Evolutionary conservation across 441 rosid species (phyloP).

Genomic region (Cnidoscolus chayamansa): DNA sequence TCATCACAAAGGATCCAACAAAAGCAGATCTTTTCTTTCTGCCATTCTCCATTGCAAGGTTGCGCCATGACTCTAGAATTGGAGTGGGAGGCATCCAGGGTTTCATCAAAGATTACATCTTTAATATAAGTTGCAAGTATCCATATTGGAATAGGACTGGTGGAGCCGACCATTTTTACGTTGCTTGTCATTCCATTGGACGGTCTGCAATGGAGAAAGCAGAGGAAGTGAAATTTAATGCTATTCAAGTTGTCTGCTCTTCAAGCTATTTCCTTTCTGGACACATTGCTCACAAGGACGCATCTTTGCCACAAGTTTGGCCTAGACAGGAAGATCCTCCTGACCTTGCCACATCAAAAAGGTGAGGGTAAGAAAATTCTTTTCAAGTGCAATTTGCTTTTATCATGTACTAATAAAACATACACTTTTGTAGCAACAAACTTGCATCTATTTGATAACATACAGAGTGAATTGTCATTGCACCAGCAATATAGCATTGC

Average conservation of each 20-base stretch:
- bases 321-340: conserved; percentile 52
- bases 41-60: conserved; percentile 60
- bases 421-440: background rate
- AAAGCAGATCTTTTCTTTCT: conserved; percentile 57
- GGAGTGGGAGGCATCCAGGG: conserved; percentile 41
- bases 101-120: conserved; percentile 47
- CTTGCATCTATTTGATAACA: background rate
- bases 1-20: conserved; percentile 49
- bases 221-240: conserved; percentile 44
- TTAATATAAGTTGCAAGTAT: conserved; percentile 44
- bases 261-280: conserved; percentile 53
- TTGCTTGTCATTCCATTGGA: conserved; percentile 61
- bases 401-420: background rate
- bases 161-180: conserved; percentile 64
- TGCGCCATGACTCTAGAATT: conserved; percentile 54
- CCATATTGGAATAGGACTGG: conserved; percentile 57
- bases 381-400: conserved; percentile 7
- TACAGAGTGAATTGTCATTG: background rate
- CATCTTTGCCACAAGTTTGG: conserved; percentile 65
- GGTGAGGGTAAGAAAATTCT: conserved; percentile 28
- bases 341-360: conserved; percentile 39
- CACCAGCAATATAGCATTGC: background rate
- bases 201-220: conserved; percentile 48
- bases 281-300: conserved; percentile 55
- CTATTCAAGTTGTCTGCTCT: conserved; percentile 65